These are phyloP conservation scores for Fusarium redolens DNA, from an alignment of 2,329 filamentous ascomycete species.

Conservation along the genomic window DNA sequence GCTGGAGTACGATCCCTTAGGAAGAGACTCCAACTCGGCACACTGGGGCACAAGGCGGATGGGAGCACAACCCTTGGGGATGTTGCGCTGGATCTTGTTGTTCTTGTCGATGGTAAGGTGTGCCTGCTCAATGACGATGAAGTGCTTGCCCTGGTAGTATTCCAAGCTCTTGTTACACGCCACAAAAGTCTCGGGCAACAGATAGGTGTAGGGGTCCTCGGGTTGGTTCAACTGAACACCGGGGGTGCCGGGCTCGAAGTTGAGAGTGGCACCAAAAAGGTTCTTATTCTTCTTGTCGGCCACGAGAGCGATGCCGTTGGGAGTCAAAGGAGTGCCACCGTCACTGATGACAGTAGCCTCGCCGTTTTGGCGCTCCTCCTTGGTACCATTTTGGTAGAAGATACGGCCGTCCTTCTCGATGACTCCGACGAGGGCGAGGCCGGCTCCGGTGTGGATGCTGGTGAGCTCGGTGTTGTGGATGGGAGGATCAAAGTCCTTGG, in stretches of 20 bases:
- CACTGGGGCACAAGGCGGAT: slow-evolving; percentile 59
- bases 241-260: slow-evolving; percentile 51
- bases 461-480: slow-evolving; percentile 55
- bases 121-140: slow-evolving; percentile 54
- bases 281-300: slow-evolving; percentile 47
- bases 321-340: slow-evolving; percentile 53
- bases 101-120: slow-evolving; percentile 43
- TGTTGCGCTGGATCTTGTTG: slow-evolving; percentile 37
- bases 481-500: slow-evolving; percentile 53
- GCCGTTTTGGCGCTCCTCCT: slow-evolving; percentile 47
- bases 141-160: slow-evolving; percentile 55
- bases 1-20: slow-evolving; percentile 50
- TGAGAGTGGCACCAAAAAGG: slow-evolving; percentile 45
- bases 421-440: slow-evolving; percentile 53
- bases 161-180: slow-evolving; percentile 57
- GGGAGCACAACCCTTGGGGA: slow-evolving; percentile 53
- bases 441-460: slow-evolving; percentile 58
- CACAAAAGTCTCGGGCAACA: slow-evolving; percentile 52
- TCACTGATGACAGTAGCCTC: slow-evolving; percentile 55
- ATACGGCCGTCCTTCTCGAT: slow-evolving; percentile 41
- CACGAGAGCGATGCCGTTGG: slow-evolving; percentile 51
- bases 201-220: slow-evolving; percentile 41
- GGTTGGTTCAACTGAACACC: slow-evolving; percentile 48
- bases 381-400: slow-evolving; percentile 64
- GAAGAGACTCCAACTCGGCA: slow-evolving; percentile 50